Base-by-base conservation (phyloP, 2,329 filamentous ascomycete genomes). In the Daldinia sp. region DNA sequence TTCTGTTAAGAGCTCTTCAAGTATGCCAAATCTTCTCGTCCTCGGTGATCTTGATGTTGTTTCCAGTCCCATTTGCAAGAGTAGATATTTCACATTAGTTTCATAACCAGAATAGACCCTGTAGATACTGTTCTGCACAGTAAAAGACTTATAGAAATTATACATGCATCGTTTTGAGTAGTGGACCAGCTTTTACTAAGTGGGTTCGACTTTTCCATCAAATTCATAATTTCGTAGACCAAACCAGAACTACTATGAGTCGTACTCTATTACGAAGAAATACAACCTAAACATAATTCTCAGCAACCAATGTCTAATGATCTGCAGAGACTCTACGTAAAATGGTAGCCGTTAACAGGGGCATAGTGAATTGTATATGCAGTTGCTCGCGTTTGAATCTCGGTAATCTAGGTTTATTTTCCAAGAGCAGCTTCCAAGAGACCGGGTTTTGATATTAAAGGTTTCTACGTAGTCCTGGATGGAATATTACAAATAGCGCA, bases 361-460 rank as follows among this genome's bases (percentile, higher is more conserved):
- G 39, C 19, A 27, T 15, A 10, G 11, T 27, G 21, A 25, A 21
- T 43, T 1, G 13, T 43, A 43, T 43, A 47, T 45, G 21, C 10
- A 29, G 15, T 7, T 15, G 6, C 11, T 53, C 23, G 6, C 50
- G 29, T 50, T 35, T 52, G 47, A 35, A 59, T 56, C 45, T 56
- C 62, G 58, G 54, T 17, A 59, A 58, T 62, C 58, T 62, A 43
- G 10, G n/a, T 51, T 58, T 41, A 23, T 23, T 25, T 35, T 21
- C 32, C 13, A 13, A 27, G 39, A 45, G 21, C 9, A 45, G 15
- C 21, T 45, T 45, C 21, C 13, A 9, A 45, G 6, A 27, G 11
- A 25, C 39, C 7, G 21, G 39, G 13, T 15, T 13, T 3, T 8
- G 21, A 27, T 45, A 27, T 45, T 4, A 8, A 45, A 6, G 4